phyloP scores from a whole-genome alignment of 306 rosid genomes.

The Vicia sativa region DNA sequence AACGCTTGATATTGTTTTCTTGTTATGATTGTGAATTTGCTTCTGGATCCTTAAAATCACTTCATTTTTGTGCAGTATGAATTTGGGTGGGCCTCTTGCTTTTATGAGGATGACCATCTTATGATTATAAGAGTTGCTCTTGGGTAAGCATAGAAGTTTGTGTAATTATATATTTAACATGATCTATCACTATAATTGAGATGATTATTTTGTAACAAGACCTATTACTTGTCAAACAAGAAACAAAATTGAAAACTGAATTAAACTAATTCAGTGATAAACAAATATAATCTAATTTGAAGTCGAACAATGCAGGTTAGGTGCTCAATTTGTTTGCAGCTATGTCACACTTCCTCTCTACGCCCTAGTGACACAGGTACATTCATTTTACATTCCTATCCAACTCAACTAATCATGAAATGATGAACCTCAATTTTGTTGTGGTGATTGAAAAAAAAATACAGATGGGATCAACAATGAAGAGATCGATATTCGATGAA shows the following conservation, averaged over 20 bases:
- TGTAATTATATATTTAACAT: background rate
- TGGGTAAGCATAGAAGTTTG: conserved; percentile 53
- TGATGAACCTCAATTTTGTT: background rate
- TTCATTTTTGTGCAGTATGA: conserved; percentile 75
- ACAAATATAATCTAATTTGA: background rate
- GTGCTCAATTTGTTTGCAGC: conserved; percentile 82
- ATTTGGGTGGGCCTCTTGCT: conserved; percentile 87
- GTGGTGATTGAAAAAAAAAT: background rate
- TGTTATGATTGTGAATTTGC: conserved; percentile 8
- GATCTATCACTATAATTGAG: background rate
- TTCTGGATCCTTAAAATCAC: conserved; percentile 34
- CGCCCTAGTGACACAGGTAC: conserved; percentile 92
- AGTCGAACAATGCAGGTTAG: conserved; percentile 53
- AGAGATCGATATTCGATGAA: conserved; percentile 88
- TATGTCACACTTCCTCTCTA: conserved; percentile 91
- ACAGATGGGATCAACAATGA: conserved; percentile 98
- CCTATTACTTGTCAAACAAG: no score
- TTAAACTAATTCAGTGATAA: background rate
- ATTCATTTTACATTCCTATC: background rate
- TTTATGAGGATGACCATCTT: conserved; percentile 61
- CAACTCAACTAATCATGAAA: background rate
- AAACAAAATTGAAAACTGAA: background rate
- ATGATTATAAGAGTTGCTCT: conserved; percentile 62
- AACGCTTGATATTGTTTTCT: conserved; percentile 23
- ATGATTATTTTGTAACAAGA: no score